These are phyloP conservation scores for Hypoxylon fragiforme DNA, from an alignment of 495 filamentous ascomycete genomes.

Conservation along the genomic window DNA sequence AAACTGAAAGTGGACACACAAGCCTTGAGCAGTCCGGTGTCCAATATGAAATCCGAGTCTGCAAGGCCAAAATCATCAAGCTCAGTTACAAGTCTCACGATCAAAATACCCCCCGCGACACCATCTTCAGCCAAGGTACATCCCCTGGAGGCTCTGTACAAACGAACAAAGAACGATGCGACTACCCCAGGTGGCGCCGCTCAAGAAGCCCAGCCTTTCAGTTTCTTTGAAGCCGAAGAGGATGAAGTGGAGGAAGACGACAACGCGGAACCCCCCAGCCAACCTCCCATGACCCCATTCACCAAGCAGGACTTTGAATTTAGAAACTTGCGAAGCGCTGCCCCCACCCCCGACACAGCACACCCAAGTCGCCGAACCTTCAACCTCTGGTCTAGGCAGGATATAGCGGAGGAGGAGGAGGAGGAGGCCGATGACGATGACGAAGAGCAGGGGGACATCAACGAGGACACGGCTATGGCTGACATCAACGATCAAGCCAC, in stretches of 20 bases:
- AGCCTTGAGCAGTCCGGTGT: slow-evolving; percentile 20
- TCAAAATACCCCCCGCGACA: slow-evolving; percentile 53
- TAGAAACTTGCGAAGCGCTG: slow-evolving; percentile 76
- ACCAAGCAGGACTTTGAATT: slow-evolving; percentile 74
- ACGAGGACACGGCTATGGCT: slow-evolving; percentile 42
- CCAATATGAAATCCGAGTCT: slow-evolving; percentile 19
- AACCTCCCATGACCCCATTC: slow-evolving; percentile 77
- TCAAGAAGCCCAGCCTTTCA: slow-evolving; percentile 41
- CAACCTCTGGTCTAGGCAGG: slow-evolving; percentile 50
- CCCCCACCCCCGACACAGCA: slow-evolving; percentile 94
- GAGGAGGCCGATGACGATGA: slow-evolving; percentile 43
- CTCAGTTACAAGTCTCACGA: slow-evolving; percentile 49
- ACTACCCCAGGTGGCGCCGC: slow-evolving; percentile 25
- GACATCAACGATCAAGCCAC: slow-evolving; percentile 29
- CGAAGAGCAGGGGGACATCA: slow-evolving; percentile 34
- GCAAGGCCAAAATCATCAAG: slow-evolving; percentile 47
- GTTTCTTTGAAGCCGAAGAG: slow-evolving; percentile 54
- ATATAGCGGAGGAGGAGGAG: slow-evolving; percentile 43
- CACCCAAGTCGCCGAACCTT: slow-evolving; percentile 61
- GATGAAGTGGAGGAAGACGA: slow-evolving; percentile 49
- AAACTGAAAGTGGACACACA: slow-evolving; percentile 27
- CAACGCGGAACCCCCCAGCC: slow-evolving; percentile 10
- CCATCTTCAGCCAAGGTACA: slow-evolving; percentile 62
- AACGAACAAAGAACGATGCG: slow-evolving; percentile 58
- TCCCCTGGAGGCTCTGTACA: slow-evolving; percentile 88